Evolutionary conservation across 2,329 filamentous ascomycete genomes (phyloP).

Genomic region (Claviceps africana): DNA sequence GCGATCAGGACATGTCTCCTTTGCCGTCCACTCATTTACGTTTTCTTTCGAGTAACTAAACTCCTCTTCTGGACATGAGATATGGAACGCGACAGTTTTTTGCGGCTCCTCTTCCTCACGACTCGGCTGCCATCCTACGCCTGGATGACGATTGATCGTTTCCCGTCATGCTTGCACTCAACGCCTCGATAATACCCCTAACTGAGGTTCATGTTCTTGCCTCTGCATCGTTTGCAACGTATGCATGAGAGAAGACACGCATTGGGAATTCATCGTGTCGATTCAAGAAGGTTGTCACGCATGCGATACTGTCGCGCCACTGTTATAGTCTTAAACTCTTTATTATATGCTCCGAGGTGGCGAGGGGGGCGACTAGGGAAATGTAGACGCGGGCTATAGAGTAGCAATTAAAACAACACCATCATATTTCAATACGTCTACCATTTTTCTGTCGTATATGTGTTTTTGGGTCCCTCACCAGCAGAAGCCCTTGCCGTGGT

Average conservation of each 20-base stretch:
- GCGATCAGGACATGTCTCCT: neutral
- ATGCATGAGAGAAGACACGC: neutral
- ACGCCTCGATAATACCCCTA: neutral
- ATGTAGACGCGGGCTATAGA: slow-evolving; percentile 5
- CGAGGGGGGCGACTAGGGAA: neutral
- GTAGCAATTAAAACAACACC: slow-evolving; percentile 1
- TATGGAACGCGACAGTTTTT: neutral
- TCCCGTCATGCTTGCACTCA: neutral
- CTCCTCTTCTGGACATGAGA: slow-evolving; percentile 4
- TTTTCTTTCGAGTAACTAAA: slow-evolving; percentile 1
- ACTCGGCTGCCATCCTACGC: neutral
- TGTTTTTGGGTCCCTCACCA: neutral
- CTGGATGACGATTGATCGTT: neutral
- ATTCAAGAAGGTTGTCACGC: neutral
- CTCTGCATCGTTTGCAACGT: neutral
- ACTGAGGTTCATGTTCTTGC: neutral
- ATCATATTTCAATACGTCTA: neutral
- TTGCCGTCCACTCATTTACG: slow-evolving; percentile 4
- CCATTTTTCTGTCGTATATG: neutral
- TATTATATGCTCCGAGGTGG: slow-evolving; percentile 2
- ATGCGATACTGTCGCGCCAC: neutral
- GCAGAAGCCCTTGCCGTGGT: neutral
- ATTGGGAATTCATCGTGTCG: neutral
- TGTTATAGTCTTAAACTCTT: slow-evolving; percentile 3
- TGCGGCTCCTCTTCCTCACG: neutral